These are phyloP conservation scores for Xylariaceae sp. DNA, from an alignment of 2,329 filamentous ascomycete species.

Conservation along the genomic window DNA sequence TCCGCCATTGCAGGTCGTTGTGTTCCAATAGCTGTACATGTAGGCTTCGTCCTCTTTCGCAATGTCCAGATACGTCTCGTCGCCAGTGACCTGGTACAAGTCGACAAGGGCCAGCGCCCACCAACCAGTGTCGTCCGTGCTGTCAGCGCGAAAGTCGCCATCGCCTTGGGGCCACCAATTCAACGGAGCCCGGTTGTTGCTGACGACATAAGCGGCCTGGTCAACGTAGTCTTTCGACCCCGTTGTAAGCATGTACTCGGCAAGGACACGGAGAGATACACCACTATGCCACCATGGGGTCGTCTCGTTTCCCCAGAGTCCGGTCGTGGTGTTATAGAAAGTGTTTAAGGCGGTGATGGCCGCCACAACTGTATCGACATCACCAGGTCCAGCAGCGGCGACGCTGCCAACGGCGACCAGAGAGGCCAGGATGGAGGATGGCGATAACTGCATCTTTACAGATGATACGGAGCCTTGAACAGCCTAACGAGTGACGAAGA, in stretches of 20 bases:
- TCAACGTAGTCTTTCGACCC: slow-evolving; percentile 30
- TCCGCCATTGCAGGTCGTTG: slow-evolving; percentile 41
- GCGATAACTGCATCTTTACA: background rate
- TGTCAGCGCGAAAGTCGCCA: slow-evolving; percentile 39
- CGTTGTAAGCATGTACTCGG: slow-evolving; percentile 37
- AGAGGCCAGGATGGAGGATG: background rate
- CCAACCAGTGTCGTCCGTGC: slow-evolving; percentile 48
- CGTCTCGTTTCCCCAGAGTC: slow-evolving; percentile 31
- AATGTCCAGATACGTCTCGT: slow-evolving; percentile 43
- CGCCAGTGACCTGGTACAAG: slow-evolving; percentile 45
- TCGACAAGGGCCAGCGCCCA: slow-evolving; percentile 51
- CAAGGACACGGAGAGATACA: slow-evolving; percentile 34
- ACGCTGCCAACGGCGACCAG: background rate
- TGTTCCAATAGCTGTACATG: slow-evolving; percentile 43
- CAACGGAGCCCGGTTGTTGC: slow-evolving; percentile 33
- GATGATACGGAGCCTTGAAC: background rate
- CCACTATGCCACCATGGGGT: slow-evolving; percentile 40
- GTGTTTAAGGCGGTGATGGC: slow-evolving; percentile 36
- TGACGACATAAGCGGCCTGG: slow-evolving; percentile 31
- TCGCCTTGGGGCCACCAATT: slow-evolving; percentile 36
- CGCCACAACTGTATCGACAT: background rate
- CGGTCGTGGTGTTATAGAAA: slow-evolving; percentile 33
- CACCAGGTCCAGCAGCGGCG: background rate
- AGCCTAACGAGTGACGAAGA: background rate
- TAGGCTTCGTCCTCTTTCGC: slow-evolving; percentile 48